These are phyloP conservation scores for Streptanthus diversifolius DNA, from an alignment of 345 rosid genomes.

Conservation along the genomic window DNA sequence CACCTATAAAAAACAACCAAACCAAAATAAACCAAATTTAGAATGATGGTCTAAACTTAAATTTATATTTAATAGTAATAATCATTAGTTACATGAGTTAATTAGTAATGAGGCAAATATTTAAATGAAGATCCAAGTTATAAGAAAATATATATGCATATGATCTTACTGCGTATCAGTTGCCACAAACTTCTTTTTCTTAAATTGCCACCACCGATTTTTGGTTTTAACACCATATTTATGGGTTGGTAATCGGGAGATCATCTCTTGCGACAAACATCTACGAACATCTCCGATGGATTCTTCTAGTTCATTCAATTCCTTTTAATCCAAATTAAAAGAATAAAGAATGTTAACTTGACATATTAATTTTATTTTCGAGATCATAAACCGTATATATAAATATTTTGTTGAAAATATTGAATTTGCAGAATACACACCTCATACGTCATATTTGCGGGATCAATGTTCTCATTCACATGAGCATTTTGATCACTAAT, in stretches of 20 bases:
- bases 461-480: neutral
- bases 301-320: slow-evolving; percentile 18
- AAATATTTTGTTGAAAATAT: neutral
- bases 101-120: neutral
- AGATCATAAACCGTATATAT: neutral
- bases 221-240: slow-evolving; percentile 11
- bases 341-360: neutral
- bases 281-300: neutral
- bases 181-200: slow-evolving; percentile 7
- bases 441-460: slow-evolving; percentile 24
- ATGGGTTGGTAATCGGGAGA: neutral
- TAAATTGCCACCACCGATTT: neutral
- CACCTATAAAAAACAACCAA: slow-evolving; percentile 7
- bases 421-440: neutral
- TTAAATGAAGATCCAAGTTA: neutral
- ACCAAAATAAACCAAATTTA: neutral
- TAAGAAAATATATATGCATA: neutral
- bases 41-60: neutral
- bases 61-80: neutral
- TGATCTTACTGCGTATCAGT: slow-evolving; percentile 24
- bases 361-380: neutral
- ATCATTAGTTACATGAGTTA: neutral
- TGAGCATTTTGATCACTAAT: neutral
- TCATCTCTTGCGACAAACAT: neutral
- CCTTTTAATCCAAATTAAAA: slow-evolving; percentile 8